Base-by-base conservation (phyloP, 352 stramenopile species). In the Phytophthora meadii region DNA sequence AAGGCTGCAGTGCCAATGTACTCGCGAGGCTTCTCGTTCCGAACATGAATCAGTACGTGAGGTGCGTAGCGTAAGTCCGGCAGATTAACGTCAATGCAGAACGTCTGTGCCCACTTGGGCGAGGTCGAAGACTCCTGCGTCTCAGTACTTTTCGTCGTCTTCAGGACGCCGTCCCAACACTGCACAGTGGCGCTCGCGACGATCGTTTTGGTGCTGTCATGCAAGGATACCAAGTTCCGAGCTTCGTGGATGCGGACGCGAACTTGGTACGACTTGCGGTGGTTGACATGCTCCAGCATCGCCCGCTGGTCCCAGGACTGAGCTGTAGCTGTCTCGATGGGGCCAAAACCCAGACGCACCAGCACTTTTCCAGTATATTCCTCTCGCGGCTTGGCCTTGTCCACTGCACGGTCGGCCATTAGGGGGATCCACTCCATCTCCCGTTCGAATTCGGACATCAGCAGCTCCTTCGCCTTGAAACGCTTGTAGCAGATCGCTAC, bases 81-180 rank as follows among this genome's bases (percentile, higher is more conserved):
- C 59, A 96, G 60, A 57, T 90, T 86, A 42, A 88, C 74, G 63
- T 94, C 80, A 12, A 94, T 86, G 59, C 79, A 79, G 10, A 91
- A 74, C 24, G 80, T 91, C 66, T 89, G 74, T 40, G 78, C 78
- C 61, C 78, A 88, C 41, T 76, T 61, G 2, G 77, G 73, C 44
- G 75, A 74, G 10, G 56, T 61, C 7, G 79, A 68, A 49, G 40
- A 5, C 73, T 47, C 63, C 42, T 45, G 6, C 72, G 47, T 61
- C 40, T 36, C 37, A 19, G 14, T 72, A 51, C 22, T 65, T 41
- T 6, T 67, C 47, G 47, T 69, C 54, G 49, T 71, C 51, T 78
- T 70, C 57, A 90, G 70, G 25, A 86, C 60, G 6, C 46, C 53
- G 46, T 87, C 87, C 61, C 74, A 81, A 65, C 88, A 92, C 44